Evolutionary conservation across 1,139 yeast species (phyloP).

Genomic region (Candida gigantensis): DNA sequence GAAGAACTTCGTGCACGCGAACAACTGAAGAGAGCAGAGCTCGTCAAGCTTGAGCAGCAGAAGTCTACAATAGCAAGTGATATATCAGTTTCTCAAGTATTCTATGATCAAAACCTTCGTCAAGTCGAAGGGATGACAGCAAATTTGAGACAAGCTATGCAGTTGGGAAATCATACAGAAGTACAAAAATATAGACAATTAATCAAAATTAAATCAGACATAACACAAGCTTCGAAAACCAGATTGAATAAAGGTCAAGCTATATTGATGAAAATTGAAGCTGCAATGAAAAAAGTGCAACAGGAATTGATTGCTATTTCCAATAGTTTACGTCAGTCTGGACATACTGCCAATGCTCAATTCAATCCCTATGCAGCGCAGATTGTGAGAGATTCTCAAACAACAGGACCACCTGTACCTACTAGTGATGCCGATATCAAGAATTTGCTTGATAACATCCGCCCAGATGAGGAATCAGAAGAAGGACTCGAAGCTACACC

Average conservation of each 20-base stretch:
- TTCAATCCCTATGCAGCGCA: conserved; percentile 12
- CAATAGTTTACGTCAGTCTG: conserved; percentile 3
- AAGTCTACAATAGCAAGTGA: conserved; percentile 1
- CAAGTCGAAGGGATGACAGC: neutral
- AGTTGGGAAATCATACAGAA: conserved; percentile 4
- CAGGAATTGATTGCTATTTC: conserved; percentile 1
- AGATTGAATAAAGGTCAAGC: conserved; percentile 6
- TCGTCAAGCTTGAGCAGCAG: conserved; percentile 7
- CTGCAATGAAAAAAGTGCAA: neutral
- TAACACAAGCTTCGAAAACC: conserved; percentile 2
- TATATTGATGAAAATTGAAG: conserved; percentile 4
- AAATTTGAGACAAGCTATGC: conserved; percentile 2
- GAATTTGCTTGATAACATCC: conserved; percentile 65
- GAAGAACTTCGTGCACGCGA: conserved; percentile 9
- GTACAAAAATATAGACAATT: conserved; percentile 1
- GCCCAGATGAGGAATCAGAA: conserved; percentile 54
- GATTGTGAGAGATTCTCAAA: conserved; percentile 4
- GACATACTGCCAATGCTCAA: conserved; percentile 6
- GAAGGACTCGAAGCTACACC: conserved; percentile 65
- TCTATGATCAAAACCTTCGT: neutral
- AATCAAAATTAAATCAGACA: conserved; percentile 1
- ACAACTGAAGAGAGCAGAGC: conserved; percentile 5
- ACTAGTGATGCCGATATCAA: conserved; percentile 36
- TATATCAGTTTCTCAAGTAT: conserved; percentile 3
- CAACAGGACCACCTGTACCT: conserved; percentile 1